Percentiles rank a stretch among this genome's conserved stretches.
These are phyloP conservation scores for Teunomyces pallodes DNA, from an alignment of 805 yeast species.

Conservation along the genomic window DNA sequence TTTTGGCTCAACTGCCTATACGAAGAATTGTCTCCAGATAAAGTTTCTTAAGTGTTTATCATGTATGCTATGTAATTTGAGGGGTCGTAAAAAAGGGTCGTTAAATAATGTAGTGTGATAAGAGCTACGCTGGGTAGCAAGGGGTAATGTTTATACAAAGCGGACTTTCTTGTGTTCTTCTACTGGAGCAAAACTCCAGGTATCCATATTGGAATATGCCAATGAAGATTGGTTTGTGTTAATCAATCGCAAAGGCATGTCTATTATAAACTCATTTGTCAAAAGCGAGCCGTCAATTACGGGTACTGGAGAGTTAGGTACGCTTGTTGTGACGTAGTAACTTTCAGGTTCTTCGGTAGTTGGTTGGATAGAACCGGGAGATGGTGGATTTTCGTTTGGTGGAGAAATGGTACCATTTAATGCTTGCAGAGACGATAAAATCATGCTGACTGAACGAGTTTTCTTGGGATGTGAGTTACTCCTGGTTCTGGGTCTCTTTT, in stretches of 20 bases:
- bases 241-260: slow-evolving; percentile 5
- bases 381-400: not conserved
- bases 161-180: slow-evolving; percentile 6
- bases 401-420: slow-evolving; percentile 2
- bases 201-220: slow-evolving; percentile 1
- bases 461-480: not conserved
- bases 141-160: slow-evolving; percentile 1
- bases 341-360: not conserved
- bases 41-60: not conserved
- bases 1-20: not conserved
- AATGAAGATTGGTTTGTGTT: slow-evolving; percentile 10
- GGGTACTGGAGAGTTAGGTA: not conserved
- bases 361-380: not conserved
- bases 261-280: not conserved
- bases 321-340: not conserved
- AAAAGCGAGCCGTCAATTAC: not conserved
- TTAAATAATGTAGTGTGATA: not conserved
- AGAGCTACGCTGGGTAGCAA: not conserved
- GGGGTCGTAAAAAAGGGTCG: no score
- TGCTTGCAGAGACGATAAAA: slow-evolving; percentile 1
- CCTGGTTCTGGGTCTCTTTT: not conserved
- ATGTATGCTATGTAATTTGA: not conserved
- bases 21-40: not conserved
- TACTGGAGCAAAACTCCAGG: not conserved
- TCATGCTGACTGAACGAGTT: not conserved